A percentile compares a stretch with the other conserved stretches of the same genome.
phyloP scores from a whole-genome alignment of 176 grass and related monocot genomes.

The Hsuehochloa calcarea region DNA sequence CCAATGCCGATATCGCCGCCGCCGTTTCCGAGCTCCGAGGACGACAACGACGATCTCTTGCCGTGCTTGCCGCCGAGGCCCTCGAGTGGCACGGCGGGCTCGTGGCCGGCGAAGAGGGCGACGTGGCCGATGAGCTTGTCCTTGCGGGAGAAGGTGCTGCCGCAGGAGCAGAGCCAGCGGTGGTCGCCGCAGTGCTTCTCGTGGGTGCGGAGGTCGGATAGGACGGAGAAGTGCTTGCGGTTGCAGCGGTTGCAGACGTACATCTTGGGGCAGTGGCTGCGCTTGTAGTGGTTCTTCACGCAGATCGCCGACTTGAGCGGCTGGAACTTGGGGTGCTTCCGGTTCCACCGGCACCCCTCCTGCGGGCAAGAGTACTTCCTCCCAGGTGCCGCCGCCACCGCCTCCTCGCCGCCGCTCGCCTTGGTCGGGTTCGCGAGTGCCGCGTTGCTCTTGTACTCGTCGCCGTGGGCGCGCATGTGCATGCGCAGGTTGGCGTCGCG shows the following conservation, averaged over 20 bases:
- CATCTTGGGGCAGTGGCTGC: conserved; percentile 98
- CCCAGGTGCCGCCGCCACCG: neutral
- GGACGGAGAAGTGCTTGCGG: conserved; percentile 81
- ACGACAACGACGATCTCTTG: neutral
- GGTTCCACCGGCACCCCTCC: conserved; percentile 83
- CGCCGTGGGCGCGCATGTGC: conserved; percentile 98
- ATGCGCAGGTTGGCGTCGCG: conserved; percentile 96
- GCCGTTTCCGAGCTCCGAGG: neutral
- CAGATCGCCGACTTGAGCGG: conserved; percentile 84
- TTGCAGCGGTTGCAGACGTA: conserved; percentile 96
- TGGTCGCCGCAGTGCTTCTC: conserved; percentile 93
- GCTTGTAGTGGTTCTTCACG: conserved; percentile 96
- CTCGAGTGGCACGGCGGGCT: conserved; percentile 39
- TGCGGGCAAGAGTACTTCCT: conserved; percentile 86
- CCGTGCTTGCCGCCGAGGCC: neutral
- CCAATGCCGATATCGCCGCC: neutral
- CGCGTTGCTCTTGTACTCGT: conserved; percentile 89
- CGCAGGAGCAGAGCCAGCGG: conserved; percentile 91
- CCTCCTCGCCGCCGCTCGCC: neutral
- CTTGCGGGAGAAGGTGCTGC: conserved; percentile 85
- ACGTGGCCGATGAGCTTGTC: conserved; percentile 90
- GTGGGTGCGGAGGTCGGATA: conserved; percentile 90
- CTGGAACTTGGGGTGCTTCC: conserved; percentile 85
- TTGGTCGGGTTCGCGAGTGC: conserved; percentile 64
- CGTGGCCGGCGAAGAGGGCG: conserved; percentile 61